Conservation (phyloP, 2,329 filamentous ascomycete species). For the Xylogone sp. region DNA sequence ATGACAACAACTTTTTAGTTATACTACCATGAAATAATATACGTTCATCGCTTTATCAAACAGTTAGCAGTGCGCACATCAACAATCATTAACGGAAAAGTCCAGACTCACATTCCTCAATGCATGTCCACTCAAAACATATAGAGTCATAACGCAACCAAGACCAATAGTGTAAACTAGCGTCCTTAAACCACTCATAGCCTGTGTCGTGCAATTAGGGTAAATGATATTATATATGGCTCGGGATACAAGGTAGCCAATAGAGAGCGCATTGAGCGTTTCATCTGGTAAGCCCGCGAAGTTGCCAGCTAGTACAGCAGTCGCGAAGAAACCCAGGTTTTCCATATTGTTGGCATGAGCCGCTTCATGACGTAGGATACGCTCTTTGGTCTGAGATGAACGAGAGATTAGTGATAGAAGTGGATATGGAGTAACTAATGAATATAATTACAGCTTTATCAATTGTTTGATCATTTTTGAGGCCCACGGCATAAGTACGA, state of each 20-base stretch:
- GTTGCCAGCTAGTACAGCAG: constrained; percentile 34
- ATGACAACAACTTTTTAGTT: too few species aligned
- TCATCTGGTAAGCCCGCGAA: constrained; percentile 23
- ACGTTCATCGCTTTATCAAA: too few species aligned
- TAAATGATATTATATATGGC: constrained; percentile 19
- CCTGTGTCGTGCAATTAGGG: constrained; percentile 14
- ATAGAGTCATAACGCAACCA: constrained; percentile 15
- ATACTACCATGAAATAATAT: too few species aligned
- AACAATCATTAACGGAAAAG: too few species aligned
- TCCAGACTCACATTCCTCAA: too few species aligned
- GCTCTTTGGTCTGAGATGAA: constrained; percentile 23
- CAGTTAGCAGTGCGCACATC: too few species aligned
- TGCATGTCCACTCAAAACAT: constrained; percentile 17
- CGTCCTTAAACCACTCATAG: constrained; percentile 8
- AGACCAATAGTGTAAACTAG: constrained; percentile 14
- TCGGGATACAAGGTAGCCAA: constrained; percentile 16
- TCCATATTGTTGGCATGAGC: constrained; percentile 35
- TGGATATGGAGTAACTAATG: constrained; percentile 2
- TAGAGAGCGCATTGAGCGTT: constrained; percentile 15
- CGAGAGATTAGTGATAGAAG: constrained; percentile 1
- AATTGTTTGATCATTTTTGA: constrained; percentile 23
- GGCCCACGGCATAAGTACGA: neutral
- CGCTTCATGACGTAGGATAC: constrained; percentile 31
- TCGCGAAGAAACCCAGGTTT: constrained; percentile 34
- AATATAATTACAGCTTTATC: constrained; percentile 19